Base-by-base conservation (phyloP, 352 stramenopile genomes). In the Phytophthora rubi region DNA sequence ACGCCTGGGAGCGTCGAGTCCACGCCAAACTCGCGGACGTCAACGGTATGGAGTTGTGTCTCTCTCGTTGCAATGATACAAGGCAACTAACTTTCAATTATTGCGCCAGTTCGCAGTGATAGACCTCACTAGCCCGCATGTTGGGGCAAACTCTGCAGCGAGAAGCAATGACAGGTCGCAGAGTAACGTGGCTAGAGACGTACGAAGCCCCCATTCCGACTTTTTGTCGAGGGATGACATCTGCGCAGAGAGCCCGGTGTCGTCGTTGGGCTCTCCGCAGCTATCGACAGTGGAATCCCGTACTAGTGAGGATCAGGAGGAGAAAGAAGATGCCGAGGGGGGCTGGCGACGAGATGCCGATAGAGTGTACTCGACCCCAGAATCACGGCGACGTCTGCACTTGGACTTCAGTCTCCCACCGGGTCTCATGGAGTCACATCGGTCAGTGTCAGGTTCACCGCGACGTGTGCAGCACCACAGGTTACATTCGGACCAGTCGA, bases 161-260 rank as follows among this genome's bases (percentile, higher is more conserved):
- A 68, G 18, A 45, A 55, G 35, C 37, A 62, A n/a, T 56, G 65
- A 54, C 33, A 47, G 48, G 13, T 68, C 60, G 12, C 54, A 35
- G 28, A 54, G 35, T 39, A 67, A 52, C 33, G 18, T 55, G 4
- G 62, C 51, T 44, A 70, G 66, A 62, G 44, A 52, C 26, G 12
- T 30, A 15, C 68, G 26, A 2, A 64, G 35, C 12, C 39, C 48
- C 44, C 59, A 45, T n/a, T 28, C 44, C 9, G 44, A 37, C 5
- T 48, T 53, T 3, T 13, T 59, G 35, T 42, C 60, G 28, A 72
- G 68, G 3, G 81, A 89, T 39, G 80, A 88, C 45, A 81, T 88
- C 42, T 90, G 82, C 48, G 70, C 71, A 16, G 84, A 90, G 73
- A 92, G 84, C 37, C 84, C 81, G 0, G 67, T 60, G 10, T 89